Conservation (phyloP, 2,329 filamentous ascomycete species). For the Colletotrichum somersetense region DNA sequence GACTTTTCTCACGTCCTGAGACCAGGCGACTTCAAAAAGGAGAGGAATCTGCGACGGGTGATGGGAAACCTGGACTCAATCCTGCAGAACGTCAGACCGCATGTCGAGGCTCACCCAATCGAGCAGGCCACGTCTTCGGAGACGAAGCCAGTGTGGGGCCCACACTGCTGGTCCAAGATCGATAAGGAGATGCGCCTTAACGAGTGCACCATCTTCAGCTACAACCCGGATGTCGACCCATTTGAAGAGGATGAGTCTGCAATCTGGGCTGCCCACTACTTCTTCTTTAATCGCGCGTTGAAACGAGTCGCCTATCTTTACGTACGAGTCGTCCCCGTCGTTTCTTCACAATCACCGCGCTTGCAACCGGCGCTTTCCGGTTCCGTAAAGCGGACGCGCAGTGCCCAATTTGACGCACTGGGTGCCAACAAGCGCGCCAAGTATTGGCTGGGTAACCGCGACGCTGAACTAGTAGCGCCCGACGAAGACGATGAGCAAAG, state of each 20-base stretch:
- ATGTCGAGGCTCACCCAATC: constrained; percentile 59
- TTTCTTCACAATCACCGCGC: constrained; percentile 65
- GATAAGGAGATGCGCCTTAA: constrained; percentile 95
- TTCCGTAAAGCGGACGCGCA: constrained; percentile 47
- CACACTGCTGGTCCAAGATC: constrained; percentile 90
- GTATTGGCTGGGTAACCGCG: constrained; percentile 86
- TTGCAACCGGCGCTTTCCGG: constrained; percentile 45
- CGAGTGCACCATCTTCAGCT: constrained; percentile 90
- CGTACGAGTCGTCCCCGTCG: constrained; percentile 86
- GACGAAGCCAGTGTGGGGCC: constrained; percentile 78
- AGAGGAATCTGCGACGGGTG: constrained; percentile 82
- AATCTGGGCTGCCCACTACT: constrained; percentile 96
- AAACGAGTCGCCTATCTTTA: constrained; percentile 97
- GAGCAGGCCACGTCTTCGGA: constrained; percentile 55
- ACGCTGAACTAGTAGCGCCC: constrained; percentile 61
- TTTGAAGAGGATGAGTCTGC: constrained; percentile 93
- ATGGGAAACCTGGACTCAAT: constrained; percentile 91
- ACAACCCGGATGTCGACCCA: constrained; percentile 88
- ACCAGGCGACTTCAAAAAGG: constrained; percentile 89
- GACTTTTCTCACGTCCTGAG: constrained; percentile 95
- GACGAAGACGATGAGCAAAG: constrained; percentile 64
- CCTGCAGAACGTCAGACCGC: constrained; percentile 85
- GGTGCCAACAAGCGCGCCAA: constrained; percentile 84
- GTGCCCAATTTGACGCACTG: constrained; percentile 46
- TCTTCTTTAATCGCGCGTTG: constrained; percentile 94